A percentile compares a stretch with the other conserved stretches of the same genome.
These are phyloP conservation scores for Calvatia gigantea DNA, from an alignment of 768 basidiomycete species.

Conservation along the genomic window DNA sequence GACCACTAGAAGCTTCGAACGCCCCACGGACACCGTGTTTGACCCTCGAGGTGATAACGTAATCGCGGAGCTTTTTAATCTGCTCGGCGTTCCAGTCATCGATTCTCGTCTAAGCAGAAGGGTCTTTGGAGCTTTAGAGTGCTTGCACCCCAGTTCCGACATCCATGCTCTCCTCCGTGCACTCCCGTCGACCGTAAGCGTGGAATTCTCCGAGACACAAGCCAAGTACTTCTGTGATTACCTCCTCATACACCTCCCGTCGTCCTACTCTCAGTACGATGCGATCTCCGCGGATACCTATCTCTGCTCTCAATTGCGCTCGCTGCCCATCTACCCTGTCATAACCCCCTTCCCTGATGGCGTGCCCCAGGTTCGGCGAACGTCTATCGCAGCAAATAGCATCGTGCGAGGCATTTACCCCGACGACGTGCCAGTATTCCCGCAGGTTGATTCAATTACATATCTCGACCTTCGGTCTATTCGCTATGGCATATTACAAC, in stretches of 20 bases:
- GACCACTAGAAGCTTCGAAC: constrained; percentile 24
- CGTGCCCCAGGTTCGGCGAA: background rate
- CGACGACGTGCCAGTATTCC: background rate
- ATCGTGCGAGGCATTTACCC: background rate
- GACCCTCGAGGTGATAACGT: constrained; percentile 1
- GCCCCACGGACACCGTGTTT: constrained; percentile 26
- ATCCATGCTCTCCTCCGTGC: constrained; percentile 28
- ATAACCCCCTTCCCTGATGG: constrained; percentile 15
- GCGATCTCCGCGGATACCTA: constrained; percentile 7
- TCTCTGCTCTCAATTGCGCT: constrained; percentile 10
- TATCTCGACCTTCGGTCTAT: constrained; percentile 3
- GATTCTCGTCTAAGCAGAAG: constrained; percentile 20
- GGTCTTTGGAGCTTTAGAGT: constrained; percentile 12
- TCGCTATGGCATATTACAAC: background rate
- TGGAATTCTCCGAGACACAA: background rate
- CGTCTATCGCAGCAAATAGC: background rate
- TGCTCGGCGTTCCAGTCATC: constrained; percentile 32
- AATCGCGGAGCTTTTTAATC: constrained; percentile 18
- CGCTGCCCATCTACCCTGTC: constrained; percentile 27
- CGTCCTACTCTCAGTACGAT: constrained; percentile 6
- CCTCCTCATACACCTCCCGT: constrained; percentile 1
- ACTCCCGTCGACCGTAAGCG: constrained; percentile 8
- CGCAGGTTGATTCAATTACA: background rate
- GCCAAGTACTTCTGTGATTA: background rate
- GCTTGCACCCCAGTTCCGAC: background rate